Conservation (phyloP, 2,329 filamentous ascomycete genomes). For the Fusarium sp. region DNA sequence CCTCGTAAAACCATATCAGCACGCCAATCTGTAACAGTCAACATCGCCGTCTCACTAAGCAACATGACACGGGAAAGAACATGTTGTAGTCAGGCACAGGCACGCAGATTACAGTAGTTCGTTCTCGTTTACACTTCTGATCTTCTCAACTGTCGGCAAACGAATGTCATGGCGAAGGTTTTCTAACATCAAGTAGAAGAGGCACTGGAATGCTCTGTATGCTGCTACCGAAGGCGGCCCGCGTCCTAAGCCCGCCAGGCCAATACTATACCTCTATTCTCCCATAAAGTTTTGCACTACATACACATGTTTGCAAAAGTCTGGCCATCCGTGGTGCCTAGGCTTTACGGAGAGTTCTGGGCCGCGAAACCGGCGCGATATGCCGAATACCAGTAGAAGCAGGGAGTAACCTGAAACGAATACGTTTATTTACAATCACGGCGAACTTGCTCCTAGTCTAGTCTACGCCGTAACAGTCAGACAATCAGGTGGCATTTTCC, state of each 20-base stretch:
- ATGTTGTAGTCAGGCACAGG: constrained; percentile 20
- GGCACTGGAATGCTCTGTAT: constrained; percentile 21
- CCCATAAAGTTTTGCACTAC: constrained; percentile 21
- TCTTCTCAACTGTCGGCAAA: constrained; percentile 34
- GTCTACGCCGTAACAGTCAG: neutral
- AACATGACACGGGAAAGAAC: neutral
- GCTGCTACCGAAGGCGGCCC: constrained; percentile 25
- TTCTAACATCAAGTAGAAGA: neutral
- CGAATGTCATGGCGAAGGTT: neutral
- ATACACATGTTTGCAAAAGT: neutral
- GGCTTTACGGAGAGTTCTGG: constrained; percentile 2
- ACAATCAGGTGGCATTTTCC: constrained; percentile 15
- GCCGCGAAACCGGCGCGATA: constrained; percentile 10
- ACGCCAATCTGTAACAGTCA: neutral
- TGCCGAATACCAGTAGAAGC: constrained; percentile 18
- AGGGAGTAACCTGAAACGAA: constrained; percentile 38
- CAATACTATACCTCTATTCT: constrained; percentile 20
- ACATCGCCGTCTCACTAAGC: constrained; percentile 8
- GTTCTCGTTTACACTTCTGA: constrained; percentile 21
- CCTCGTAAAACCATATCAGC: constrained; percentile 20
- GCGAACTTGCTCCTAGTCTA: neutral
- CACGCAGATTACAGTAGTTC: constrained; percentile 9
- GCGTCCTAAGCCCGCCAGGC: constrained; percentile 6
- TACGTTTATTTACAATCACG: constrained; percentile 21
- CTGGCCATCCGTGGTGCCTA: neutral